A percentile compares a stretch with the other conserved stretches of the same genome.
Evolutionary conservation across 2,329 filamentous ascomycete species (phyloP).

Genomic region (Trichophaea hybrida): DNA sequence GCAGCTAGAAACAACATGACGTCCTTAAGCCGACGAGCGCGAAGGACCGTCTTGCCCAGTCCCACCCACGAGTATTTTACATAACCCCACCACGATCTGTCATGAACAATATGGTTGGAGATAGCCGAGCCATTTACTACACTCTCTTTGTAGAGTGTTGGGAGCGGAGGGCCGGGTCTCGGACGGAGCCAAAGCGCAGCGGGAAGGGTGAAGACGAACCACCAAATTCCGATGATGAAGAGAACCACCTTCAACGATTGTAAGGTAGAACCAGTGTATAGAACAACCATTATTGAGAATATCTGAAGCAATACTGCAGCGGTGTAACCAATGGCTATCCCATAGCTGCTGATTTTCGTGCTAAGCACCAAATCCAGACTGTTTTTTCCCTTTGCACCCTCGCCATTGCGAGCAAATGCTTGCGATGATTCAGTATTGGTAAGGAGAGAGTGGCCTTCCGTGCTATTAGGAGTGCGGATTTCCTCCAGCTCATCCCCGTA

Average conservation of each 20-base stretch:
- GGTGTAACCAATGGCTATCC: constrained; percentile 86
- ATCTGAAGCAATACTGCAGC: constrained; percentile 68
- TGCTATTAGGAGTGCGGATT: constrained; percentile 11
- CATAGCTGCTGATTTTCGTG: constrained; percentile 78
- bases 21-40: constrained; percentile 58
- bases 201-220: constrained; percentile 81
- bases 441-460: constrained; percentile 1
- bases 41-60: constrained; percentile 61
- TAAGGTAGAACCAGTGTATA: constrained; percentile 64
- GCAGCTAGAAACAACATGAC: constrained; percentile 66
- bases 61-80: constrained; percentile 74
- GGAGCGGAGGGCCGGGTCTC: constrained; percentile 71
- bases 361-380: constrained; percentile 51
- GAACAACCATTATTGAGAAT: constrained; percentile 54
- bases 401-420: constrained; percentile 6
- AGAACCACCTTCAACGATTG: constrained; percentile 78
- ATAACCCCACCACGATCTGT: constrained; percentile 52
- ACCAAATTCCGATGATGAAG: constrained; percentile 80
- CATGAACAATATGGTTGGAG: constrained; percentile 16
- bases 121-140: constrained; percentile 21
- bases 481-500: constrained; percentile 4
- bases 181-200: constrained; percentile 75
- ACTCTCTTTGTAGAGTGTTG: constrained; percentile 23
- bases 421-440: constrained; percentile 7
- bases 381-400: constrained; percentile 28